A percentile compares a stretch with the other conserved stretches of the same genome.
Evolutionary conservation across 2,329 filamentous ascomycete species (phyloP).

Genomic region (Pestalotiopsis sp.): DNA sequence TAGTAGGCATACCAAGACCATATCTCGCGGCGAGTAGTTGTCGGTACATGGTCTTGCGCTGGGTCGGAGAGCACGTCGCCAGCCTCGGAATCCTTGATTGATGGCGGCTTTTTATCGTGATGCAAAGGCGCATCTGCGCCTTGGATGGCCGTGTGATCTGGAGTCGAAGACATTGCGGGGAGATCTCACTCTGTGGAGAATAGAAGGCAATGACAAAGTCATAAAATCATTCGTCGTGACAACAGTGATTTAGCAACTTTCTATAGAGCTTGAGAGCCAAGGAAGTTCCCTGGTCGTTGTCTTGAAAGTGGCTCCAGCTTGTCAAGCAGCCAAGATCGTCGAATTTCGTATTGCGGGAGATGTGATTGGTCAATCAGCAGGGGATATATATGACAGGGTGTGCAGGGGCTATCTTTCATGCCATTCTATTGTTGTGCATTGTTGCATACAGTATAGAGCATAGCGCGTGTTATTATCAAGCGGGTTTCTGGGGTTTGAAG

Average conservation of each 20-base stretch:
- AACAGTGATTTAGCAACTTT: not conserved
- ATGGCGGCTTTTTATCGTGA: not conserved
- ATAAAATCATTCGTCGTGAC: not conserved
- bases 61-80: not conserved
- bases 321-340: not conserved
- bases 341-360: not conserved
- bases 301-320: not conserved
- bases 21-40: not conserved
- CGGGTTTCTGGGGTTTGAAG: not conserved
- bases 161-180: not conserved
- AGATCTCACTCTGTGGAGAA: not conserved
- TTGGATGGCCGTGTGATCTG: not conserved
- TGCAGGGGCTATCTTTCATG: not conserved
- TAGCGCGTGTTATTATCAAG: not conserved
- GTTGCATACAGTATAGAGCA: not conserved
- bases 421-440: not conserved
- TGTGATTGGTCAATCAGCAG: not conserved
- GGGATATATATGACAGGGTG: not conserved
- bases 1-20: slow-evolving; percentile 48
- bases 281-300: not conserved
- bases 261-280: not conserved
- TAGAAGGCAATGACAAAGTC: not conserved
- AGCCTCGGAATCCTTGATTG: not conserved
- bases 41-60: not conserved
- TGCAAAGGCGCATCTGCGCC: not conserved